Percentiles rank a stretch among this genome's conserved stretches.
phyloP scores from a whole-genome alignment of 2,329 filamentous ascomycete genomes.

The Colletotrichum cordylinicola region DNA sequence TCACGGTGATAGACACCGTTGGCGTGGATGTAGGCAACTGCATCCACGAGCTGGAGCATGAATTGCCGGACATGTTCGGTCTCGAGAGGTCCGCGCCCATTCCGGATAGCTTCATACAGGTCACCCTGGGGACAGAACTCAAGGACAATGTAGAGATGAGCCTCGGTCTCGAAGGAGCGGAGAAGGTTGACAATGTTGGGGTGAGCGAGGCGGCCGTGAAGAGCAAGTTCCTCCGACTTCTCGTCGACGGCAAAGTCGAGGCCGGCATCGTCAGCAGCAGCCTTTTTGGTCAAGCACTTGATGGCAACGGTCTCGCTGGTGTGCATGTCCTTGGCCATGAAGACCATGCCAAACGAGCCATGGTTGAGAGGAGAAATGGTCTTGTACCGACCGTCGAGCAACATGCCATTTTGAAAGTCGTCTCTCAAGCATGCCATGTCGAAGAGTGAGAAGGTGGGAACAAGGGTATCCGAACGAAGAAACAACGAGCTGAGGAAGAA shows the following conservation, averaged over 20 bases:
- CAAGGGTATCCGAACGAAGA: conserved; percentile 17
- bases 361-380: conserved; percentile 96
- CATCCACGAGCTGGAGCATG: conserved; percentile 92
- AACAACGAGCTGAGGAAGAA: conserved; percentile 1
- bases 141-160: conserved; percentile 89
- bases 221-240: conserved; percentile 78
- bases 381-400: conserved; percentile 88
- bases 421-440: conserved; percentile 85
- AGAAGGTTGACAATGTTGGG: conserved; percentile 94
- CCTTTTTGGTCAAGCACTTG: conserved; percentile 92
- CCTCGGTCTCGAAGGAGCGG: conserved; percentile 88
- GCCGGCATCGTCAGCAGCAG: conserved; percentile 63
- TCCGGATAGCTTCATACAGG: conserved; percentile 95
- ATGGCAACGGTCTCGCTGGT: conserved; percentile 87
- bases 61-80: conserved; percentile 97
- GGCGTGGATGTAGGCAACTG: conserved; percentile 87
- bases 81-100: conserved; percentile 85
- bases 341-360: conserved; percentile 99
- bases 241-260: conserved; percentile 79
- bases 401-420: conserved; percentile 77
- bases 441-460: conserved; percentile 28
- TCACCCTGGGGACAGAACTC: conserved; percentile 97
- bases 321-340: conserved; percentile 81
- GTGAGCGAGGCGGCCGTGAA: conserved; percentile 82
- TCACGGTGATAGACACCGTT: conserved; percentile 95